Evolutionary conservation across 352 stramenopile genomes (phyloP).

Genomic region (Globisporangium iwayamae): DNA sequence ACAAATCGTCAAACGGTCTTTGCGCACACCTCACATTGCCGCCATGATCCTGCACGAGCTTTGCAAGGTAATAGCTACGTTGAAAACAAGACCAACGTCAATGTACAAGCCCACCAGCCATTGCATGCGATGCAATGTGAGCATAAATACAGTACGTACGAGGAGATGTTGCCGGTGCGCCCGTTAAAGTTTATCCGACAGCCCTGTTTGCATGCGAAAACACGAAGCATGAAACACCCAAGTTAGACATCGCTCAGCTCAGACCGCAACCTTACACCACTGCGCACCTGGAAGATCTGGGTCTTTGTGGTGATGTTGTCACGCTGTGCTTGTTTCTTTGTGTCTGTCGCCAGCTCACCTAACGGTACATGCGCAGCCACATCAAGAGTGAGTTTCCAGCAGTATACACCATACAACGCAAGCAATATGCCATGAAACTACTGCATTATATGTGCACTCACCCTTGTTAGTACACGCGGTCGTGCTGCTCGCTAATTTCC

Average conservation of each 20-base stretch:
- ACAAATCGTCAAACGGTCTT: constrained; percentile 7
- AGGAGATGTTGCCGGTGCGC: constrained; percentile 76
- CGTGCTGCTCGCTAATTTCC: neutral
- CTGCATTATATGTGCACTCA: too few species aligned
- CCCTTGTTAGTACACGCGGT: too few species aligned
- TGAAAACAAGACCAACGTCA: neutral
- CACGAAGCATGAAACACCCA: neutral
- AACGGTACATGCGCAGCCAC: neutral
- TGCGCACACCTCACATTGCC: constrained; percentile 52
- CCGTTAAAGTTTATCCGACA: constrained; percentile 82
- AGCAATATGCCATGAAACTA: neutral
- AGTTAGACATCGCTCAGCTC: neutral
- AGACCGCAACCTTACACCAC: neutral
- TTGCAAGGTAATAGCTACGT: constrained; percentile 74
- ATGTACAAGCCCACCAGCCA: too few species aligned
- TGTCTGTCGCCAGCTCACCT: neutral
- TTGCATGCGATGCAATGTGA: neutral
- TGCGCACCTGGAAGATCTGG: constrained; percentile 8
- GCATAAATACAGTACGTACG: constrained; percentile 28
- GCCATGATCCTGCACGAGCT: constrained; percentile 74
- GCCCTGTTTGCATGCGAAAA: constrained; percentile 31
- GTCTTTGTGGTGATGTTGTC: neutral
- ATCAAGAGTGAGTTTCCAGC: neutral
- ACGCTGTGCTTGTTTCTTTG: neutral
- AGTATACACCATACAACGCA: neutral